Evolutionary conservation across 2,329 filamentous ascomycete genomes (phyloP).

Genomic region (Fusarium pilosicola): DNA sequence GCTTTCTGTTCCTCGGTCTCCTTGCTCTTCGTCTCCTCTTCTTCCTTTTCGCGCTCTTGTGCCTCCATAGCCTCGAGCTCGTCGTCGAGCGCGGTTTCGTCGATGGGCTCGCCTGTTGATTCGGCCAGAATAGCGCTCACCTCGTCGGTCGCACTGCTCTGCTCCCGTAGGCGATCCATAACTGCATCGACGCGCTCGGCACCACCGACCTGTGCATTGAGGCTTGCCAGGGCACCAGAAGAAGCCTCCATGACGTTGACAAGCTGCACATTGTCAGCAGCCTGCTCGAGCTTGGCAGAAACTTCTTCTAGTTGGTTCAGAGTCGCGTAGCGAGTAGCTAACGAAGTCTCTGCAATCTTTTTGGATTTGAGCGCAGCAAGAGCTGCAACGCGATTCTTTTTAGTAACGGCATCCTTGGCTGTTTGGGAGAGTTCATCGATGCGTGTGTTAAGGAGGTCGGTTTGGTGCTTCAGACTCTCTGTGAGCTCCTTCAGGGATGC

Average conservation of each 20-base stretch:
- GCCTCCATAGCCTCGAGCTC: slow-evolving; percentile 82
- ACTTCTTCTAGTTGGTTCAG: slow-evolving; percentile 86
- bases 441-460: slow-evolving; percentile 72
- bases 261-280: slow-evolving; percentile 84
- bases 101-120: slow-evolving; percentile 62
- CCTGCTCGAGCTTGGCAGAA: slow-evolving; percentile 84
- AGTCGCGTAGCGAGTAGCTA: slow-evolving; percentile 77
- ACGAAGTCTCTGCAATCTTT: slow-evolving; percentile 80
- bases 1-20: slow-evolving; percentile 54
- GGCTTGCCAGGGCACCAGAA: slow-evolving; percentile 73
- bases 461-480: slow-evolving; percentile 77
- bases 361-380: slow-evolving; percentile 83
- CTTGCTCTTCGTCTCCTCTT: slow-evolving; percentile 57
- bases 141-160: slow-evolving; percentile 86
- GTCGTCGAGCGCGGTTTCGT: slow-evolving; percentile 87
- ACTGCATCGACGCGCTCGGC: slow-evolving; percentile 79
- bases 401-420: slow-evolving; percentile 75
- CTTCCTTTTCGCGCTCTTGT: slow-evolving; percentile 64
- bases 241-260: slow-evolving; percentile 85
- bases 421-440: slow-evolving; percentile 71
- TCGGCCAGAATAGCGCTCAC: slow-evolving; percentile 81
- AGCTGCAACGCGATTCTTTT: slow-evolving; percentile 79
- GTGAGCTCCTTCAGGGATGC: slow-evolving; percentile 85
- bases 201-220: slow-evolving; percentile 83
- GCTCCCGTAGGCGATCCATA: slow-evolving; percentile 78